phyloP scores from a whole-genome alignment of 2,329 filamentous ascomycete genomes.

The Chaetomium olivaceum region DNA sequence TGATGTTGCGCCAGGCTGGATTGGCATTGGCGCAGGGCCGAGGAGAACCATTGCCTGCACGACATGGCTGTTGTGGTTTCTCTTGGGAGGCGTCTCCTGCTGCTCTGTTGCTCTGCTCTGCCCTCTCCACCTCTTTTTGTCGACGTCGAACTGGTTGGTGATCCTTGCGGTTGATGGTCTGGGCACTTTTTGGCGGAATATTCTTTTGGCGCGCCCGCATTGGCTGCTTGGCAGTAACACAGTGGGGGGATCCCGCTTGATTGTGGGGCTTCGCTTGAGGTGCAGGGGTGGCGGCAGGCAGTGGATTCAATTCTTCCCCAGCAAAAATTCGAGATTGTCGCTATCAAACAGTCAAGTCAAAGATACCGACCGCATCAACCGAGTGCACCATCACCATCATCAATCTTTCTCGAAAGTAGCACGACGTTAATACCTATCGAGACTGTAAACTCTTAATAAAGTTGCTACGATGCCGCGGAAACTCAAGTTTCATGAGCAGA shows the following conservation, averaged over 20 bases:
- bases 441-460: neutral
- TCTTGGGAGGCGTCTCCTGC: neutral
- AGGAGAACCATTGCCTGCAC: conserved; percentile 30
- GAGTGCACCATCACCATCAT: neutral
- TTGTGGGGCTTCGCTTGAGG: neutral
- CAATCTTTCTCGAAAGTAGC: neutral
- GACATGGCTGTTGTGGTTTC: conserved; percentile 24
- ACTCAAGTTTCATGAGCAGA: conserved; percentile 95
- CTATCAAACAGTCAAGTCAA: conserved; percentile 19
- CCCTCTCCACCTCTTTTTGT: neutral
- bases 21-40: conserved; percentile 29
- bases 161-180: neutral
- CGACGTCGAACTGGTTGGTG: conserved; percentile 10
- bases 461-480: conserved; percentile 79
- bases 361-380: neutral
- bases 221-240: conserved; percentile 3
- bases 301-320: conserved; percentile 10
- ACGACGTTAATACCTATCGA: neutral
- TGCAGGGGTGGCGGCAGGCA: conserved; percentile 27
- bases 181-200: conserved; percentile 28
- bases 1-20: conserved; percentile 21
- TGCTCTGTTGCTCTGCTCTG: no score
- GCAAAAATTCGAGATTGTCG: conserved; percentile 24
- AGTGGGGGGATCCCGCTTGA: neutral
- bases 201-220: conserved; percentile 19